These are phyloP conservation scores for Lasiosphaeria hispida DNA, from an alignment of 495 filamentous ascomycete species.

Conservation along the genomic window DNA sequence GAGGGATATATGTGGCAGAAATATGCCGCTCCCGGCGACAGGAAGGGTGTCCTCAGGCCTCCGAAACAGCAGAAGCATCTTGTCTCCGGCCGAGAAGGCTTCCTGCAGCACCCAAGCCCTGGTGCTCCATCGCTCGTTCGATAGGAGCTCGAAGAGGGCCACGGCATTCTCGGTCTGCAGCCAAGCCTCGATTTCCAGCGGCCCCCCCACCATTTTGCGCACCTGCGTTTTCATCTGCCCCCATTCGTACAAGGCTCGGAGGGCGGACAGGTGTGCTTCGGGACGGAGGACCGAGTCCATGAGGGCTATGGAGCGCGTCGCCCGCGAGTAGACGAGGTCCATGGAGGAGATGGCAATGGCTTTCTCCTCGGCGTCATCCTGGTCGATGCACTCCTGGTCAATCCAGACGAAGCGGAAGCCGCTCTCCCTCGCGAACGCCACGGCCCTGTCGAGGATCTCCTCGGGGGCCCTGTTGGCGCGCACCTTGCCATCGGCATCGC, in stretches of 20 bases:
- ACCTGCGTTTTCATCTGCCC: not conserved
- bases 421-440: not conserved
- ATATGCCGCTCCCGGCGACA: not conserved
- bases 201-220: not conserved
- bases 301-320: not conserved
- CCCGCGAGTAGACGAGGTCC: conserved; percentile 27
- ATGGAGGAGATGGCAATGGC: conserved; percentile 25
- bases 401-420: conserved; percentile 19
- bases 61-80: not conserved
- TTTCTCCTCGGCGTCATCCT: conserved; percentile 24
- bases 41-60: not conserved
- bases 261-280: not conserved
- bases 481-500: not conserved
- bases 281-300: not conserved
- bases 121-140: not conserved
- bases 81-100: not conserved
- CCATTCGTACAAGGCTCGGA: not conserved
- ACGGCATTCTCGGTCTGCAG: not conserved
- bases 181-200: not conserved
- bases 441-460: not conserved
- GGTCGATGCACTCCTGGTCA: conserved; percentile 29
- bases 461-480: not conserved
- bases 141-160: not conserved
- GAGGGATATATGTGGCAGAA: not conserved
- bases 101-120: not conserved